Evolutionary conservation across 2,329 filamentous ascomycete genomes (phyloP).

Genomic region (Paradendryphiella salina): DNA sequence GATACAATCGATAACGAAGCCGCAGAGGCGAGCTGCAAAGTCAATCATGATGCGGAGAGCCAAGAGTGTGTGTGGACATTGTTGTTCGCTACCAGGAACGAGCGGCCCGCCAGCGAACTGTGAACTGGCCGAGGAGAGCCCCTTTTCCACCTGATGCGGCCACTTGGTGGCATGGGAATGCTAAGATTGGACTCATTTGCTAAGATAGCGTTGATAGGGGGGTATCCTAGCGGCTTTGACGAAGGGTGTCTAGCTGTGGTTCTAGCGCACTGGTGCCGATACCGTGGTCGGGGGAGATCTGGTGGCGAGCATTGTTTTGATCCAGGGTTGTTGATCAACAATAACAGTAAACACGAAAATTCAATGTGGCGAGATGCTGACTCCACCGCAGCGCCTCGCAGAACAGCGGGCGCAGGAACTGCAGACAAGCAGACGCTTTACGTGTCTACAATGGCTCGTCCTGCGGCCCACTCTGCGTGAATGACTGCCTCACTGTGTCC

Average conservation of each 20-base stretch:
- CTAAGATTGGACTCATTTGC: slow-evolving; percentile 30
- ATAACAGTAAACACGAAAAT: slow-evolving; percentile 10
- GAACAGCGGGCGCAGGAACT: background rate
- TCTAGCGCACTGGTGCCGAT: slow-evolving; percentile 15
- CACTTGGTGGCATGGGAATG: slow-evolving; percentile 23
- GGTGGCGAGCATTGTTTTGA: slow-evolving; percentile 15
- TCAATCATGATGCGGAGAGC: slow-evolving; percentile 42
- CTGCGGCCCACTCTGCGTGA: background rate
- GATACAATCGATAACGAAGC: slow-evolving; percentile 21
- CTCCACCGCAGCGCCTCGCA: slow-evolving; percentile 14
- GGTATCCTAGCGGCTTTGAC: slow-evolving; percentile 11
- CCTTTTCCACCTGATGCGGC: slow-evolving; percentile 16
- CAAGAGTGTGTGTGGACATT: slow-evolving; percentile 13
- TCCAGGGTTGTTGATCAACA: slow-evolving; percentile 14
- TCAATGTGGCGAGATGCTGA: background rate
- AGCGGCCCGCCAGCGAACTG: slow-evolving; percentile 24
- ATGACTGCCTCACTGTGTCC: slow-evolving; percentile 22
- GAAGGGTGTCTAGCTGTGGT: slow-evolving; percentile 6
- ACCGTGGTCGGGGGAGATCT: slow-evolving; percentile 5
- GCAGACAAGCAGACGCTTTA: background rate
- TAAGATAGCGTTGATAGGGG: slow-evolving; percentile 12
- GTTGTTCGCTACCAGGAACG: slow-evolving; percentile 13
- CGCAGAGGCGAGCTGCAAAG: slow-evolving; percentile 23
- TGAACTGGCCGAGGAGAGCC: slow-evolving; percentile 20
- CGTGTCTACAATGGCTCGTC: background rate